phyloP scores from a whole-genome alignment of 345 rosid species.

The Rhodamnia rubescens region DNA sequence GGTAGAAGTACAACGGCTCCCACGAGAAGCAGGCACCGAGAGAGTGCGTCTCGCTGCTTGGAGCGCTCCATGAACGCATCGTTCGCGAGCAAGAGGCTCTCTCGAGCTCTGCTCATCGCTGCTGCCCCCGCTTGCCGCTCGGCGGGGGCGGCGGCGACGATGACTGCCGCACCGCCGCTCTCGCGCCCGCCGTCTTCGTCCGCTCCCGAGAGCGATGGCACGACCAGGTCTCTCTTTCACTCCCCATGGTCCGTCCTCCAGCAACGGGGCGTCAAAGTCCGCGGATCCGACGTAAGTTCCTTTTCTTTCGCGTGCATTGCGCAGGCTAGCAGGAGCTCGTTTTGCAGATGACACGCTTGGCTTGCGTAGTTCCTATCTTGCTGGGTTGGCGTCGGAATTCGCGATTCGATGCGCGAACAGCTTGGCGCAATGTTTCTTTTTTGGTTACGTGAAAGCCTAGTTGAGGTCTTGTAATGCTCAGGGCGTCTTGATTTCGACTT shows the following conservation, averaged over 20 bases:
- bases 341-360: background rate
- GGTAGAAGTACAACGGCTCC: background rate
- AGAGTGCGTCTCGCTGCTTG: background rate
- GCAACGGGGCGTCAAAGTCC: slow-evolving; percentile 61
- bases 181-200: slow-evolving; percentile 2
- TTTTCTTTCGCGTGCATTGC: background rate
- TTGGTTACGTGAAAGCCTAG: background rate
- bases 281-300: slow-evolving; percentile 54
- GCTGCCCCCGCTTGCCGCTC: slow-evolving; percentile 7
- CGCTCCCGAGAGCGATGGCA: background rate
- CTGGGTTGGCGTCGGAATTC: background rate
- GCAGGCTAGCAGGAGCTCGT: background rate
- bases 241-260: slow-evolving; percentile 52
- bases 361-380: background rate
- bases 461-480: background rate
- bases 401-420: background rate
- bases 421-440: background rate
- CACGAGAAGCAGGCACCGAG: background rate
- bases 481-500: background rate
- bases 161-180: background rate
- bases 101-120: slow-evolving; percentile 15
- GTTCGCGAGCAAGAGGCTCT: slow-evolving; percentile 12
- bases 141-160: background rate
- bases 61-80: background rate
- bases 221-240: background rate